phyloP scores from a whole-genome alignment of 306 rosid species.

The Vachellia collinsii region DNA sequence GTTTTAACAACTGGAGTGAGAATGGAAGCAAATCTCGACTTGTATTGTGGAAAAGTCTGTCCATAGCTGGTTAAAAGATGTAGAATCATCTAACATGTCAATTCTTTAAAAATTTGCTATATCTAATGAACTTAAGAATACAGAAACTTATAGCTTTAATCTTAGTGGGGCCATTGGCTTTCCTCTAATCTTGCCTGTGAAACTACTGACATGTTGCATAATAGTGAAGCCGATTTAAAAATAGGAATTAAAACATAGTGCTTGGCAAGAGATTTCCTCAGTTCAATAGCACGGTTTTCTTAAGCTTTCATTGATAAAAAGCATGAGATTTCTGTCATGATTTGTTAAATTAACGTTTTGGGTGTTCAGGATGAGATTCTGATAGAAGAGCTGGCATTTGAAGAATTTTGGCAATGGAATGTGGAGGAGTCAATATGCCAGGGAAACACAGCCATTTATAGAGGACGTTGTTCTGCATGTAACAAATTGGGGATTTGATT shows the following conservation, averaged over 20 bases:
- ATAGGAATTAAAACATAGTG: neutral
- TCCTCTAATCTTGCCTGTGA: neutral
- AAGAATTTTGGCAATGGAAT: conserved; percentile 71
- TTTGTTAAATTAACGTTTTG: conserved; percentile 10
- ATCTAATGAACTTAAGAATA: conserved; percentile 6
- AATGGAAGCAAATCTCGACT: neutral
- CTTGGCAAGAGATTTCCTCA: neutral
- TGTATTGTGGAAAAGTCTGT: neutral
- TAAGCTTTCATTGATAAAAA: neutral
- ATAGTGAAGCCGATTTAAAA: conserved; percentile 14
- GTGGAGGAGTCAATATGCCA: conserved; percentile 94
- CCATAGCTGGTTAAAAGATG: neutral
- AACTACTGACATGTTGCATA: neutral
- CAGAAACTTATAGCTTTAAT: neutral
- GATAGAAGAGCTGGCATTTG: conserved; percentile 66
- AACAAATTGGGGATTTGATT: conserved; percentile 82
- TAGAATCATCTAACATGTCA: neutral
- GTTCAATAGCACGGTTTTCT: conserved; percentile 12
- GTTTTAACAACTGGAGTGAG: conserved; percentile 10
- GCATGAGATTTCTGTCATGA: too few relatives aligned
- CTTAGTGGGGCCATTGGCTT: conserved; percentile 11
- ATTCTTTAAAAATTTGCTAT: conserved; percentile 13
- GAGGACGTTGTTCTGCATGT: conserved; percentile 88
- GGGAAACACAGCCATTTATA: conserved; percentile 65
- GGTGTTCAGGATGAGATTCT: conserved; percentile 71